Base-by-base conservation (phyloP, 1,139 yeast species). In the Pichia norvegensis region DNA sequence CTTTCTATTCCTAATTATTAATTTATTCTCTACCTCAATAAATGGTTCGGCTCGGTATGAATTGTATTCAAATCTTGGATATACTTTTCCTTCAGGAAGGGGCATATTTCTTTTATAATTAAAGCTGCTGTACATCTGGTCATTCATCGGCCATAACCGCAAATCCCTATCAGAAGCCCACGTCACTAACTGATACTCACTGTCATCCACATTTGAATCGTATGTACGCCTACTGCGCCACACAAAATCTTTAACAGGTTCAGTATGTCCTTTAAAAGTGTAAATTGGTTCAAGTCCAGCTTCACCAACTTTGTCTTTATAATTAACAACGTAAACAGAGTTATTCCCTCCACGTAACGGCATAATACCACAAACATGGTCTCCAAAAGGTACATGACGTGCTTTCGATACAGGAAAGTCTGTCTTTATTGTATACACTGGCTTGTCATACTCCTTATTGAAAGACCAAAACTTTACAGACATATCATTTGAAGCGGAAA, bases 111-210 rank as follows among this genome's bases (percentile, higher is more conserved):
- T 68, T 40, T 67, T 59, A 59, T 77, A 83, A 51, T 76, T 73
- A 27, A 85, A 81, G 41, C 72, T 69, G 19, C 71, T 74, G 58
- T 85, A 80, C 17, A 82, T 62, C 4, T 72, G 71, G 10, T 79
- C 81, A 42, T 76, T 71, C 38, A 81, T 71, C 0, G 88, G 85
- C 97, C 97, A 90, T 43, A 90, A 65, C 50, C 90, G 73, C 48
- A 92, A 67, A 59, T 87, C 95, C 54, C 80, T 78, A 60, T 92
- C 98, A 51, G 85, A 80, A 0, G 95, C 83, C 97, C 97, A 92
- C 0, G 98, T 86, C 0, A 92, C 94, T 44, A 92, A 65, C 61
- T 90, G 97, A 59, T 76, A 88, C 51, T 87, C 95, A 46, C 88
- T 71, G 67, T 88, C 88, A 54, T 79, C 81, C 10, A 70, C 56